Conservation (phyloP, 768 basidiomycete genomes). For the Epithele typhae region DNA sequence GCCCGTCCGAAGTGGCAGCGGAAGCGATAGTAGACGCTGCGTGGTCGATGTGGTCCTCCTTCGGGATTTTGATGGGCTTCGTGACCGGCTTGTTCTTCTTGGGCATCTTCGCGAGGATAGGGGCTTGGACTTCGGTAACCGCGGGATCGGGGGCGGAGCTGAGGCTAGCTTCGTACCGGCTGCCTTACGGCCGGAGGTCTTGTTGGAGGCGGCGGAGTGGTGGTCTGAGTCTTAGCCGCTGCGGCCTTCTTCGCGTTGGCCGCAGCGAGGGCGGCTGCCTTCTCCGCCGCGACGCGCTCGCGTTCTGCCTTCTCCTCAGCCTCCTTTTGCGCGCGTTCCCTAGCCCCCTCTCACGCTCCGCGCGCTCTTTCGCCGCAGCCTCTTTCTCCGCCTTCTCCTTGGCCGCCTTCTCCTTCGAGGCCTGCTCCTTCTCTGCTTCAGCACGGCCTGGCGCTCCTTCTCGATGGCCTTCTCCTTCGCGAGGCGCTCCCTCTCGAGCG, state of each 20-base stretch:
- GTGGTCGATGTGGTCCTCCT: slow-evolving; percentile 51
- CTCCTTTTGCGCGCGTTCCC: slow-evolving; percentile 26
- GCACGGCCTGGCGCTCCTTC: slow-evolving; percentile 41
- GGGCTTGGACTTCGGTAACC: slow-evolving; percentile 44
- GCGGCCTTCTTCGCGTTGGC: slow-evolving; percentile 22
- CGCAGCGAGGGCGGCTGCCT: slow-evolving; percentile 25
- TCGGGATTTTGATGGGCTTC: slow-evolving; percentile 54
- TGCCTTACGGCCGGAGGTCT: neutral
- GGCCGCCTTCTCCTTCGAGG: slow-evolving; percentile 30
- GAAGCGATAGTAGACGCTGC: slow-evolving; percentile 41
- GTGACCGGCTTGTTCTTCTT: slow-evolving; percentile 73
- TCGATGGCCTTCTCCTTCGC: slow-evolving; percentile 51
- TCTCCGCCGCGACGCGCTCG: slow-evolving; percentile 28
- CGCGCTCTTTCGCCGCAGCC: slow-evolving; percentile 33
- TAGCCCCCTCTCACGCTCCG: slow-evolving; percentile 35
- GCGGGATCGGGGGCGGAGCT: neutral
- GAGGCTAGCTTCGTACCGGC: slow-evolving; percentile 22
- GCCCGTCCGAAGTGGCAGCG: slow-evolving; percentile 44
- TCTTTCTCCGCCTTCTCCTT: slow-evolving; percentile 36
- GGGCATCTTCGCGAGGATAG: slow-evolving; percentile 76
- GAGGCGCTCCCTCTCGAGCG: slow-evolving; percentile 50
- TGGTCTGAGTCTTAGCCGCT: slow-evolving; percentile 13
- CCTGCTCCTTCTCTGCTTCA: slow-evolving; percentile 38
- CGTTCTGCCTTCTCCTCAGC: slow-evolving; percentile 26
- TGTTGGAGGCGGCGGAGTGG: neutral